Conservation (phyloP, 495 filamentous ascomycete species). For the Aspergillus kassunensis region DNA sequence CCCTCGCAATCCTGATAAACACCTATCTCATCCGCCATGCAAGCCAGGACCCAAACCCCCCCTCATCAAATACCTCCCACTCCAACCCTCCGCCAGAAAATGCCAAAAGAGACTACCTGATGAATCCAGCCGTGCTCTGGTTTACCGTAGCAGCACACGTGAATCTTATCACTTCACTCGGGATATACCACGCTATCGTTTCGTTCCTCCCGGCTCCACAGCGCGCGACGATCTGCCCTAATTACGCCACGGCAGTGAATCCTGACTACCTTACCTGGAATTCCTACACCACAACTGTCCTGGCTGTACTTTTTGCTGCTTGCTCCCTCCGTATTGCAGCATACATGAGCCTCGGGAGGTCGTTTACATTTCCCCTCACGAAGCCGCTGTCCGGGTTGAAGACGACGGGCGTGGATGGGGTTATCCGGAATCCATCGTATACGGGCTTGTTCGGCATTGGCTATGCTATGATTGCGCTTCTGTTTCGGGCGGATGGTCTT, state of each 20-base stretch:
- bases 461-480: background rate
- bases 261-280: background rate
- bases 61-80: background rate
- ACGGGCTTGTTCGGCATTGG: background rate
- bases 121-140: background rate
- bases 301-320: background rate
- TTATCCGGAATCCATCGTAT: constrained; percentile 1
- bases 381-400: background rate
- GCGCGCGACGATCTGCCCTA: background rate
- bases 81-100: no score
- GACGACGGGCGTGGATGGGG: background rate
- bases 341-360: background rate
- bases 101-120: constrained; percentile 10
- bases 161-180: background rate
- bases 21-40: background rate
- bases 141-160: background rate
- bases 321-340: background rate
- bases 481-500: background rate
- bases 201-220: background rate
- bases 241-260: background rate
- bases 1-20: background rate
- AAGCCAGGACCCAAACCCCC: constrained; percentile 1
- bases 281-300: background rate
- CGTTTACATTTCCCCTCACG: constrained; percentile 4
- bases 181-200: background rate